phyloP scores from a whole-genome alignment of 768 basidiomycete species.

The Phanerodontia chrysosporium region DNA sequence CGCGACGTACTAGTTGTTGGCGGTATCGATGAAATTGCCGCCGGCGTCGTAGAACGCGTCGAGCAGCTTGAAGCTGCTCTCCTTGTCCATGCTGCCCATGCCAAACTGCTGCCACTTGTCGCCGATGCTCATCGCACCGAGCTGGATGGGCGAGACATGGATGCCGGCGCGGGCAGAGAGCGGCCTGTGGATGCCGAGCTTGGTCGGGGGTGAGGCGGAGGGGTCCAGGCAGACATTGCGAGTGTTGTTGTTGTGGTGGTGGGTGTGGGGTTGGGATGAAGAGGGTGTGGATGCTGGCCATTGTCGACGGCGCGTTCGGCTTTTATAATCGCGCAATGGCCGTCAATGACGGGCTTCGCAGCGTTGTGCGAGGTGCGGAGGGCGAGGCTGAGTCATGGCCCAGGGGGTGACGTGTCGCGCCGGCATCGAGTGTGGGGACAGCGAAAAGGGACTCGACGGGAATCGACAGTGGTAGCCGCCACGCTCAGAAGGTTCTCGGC shows the following conservation, averaged over 20 bases:
- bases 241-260: neutral
- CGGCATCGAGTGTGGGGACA: no score
- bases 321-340: no score
- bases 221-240: neutral
- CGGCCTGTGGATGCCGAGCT: slow-evolving; percentile 29
- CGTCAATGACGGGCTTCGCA: no score
- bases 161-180: slow-evolving; percentile 35
- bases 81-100: slow-evolving; percentile 37
- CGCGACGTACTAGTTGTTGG: slow-evolving; percentile 37
- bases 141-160: slow-evolving; percentile 42
- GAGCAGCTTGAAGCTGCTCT: slow-evolving; percentile 37
- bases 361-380: no score
- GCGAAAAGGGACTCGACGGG: no score
- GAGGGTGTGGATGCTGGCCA: neutral
- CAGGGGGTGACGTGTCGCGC: no score
- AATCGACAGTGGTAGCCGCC: no score
- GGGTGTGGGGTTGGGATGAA: neutral
- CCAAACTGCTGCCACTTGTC: slow-evolving; percentile 32
- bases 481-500: no score
- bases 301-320: no score
- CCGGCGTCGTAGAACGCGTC: slow-evolving; percentile 23
- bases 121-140: slow-evolving; percentile 44
- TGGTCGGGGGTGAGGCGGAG: slow-evolving; percentile 13
- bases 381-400: no score
- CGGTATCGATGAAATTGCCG: slow-evolving; percentile 25